Conservation (phyloP, 768 basidiomycete species). For the Rhizopogon vinicolor region DNA sequence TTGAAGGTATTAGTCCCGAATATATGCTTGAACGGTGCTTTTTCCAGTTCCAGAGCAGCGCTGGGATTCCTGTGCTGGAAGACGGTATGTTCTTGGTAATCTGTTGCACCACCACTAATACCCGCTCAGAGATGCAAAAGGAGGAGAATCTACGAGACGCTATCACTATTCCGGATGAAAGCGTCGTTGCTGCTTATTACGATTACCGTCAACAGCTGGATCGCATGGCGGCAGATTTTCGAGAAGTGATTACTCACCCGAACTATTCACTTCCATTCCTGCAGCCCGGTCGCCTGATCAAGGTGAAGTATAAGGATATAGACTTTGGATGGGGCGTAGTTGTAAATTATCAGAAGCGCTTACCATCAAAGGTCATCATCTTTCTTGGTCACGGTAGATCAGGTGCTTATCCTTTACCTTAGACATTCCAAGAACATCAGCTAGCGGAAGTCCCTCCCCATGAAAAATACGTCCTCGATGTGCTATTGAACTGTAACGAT, state of each 20-base stretch:
- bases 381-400: neutral
- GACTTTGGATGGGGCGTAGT: constrained; percentile 98
- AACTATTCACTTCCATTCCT: constrained; percentile 94
- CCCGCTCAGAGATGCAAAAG: constrained; percentile 56
- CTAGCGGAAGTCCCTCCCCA: constrained; percentile 72
- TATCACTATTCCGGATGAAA: constrained; percentile 80
- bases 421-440: constrained; percentile 65
- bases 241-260: constrained; percentile 91
- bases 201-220: constrained; percentile 91
- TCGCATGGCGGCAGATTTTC: constrained; percentile 83
- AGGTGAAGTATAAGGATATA: constrained; percentile 77
- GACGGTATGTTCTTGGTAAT: constrained; percentile 51
- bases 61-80: constrained; percentile 82
- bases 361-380: constrained; percentile 66
- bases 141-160: constrained; percentile 64
- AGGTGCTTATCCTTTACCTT: neutral
- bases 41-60: constrained; percentile 96
- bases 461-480: constrained; percentile 90
- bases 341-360: constrained; percentile 85
- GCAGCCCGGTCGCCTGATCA: constrained; percentile 88
- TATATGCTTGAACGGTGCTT: constrained; percentile 98
- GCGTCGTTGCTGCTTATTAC: constrained; percentile 83
- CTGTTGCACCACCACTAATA: constrained; percentile 3
- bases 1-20: constrained; percentile 97
- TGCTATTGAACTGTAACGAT: constrained; percentile 75